phyloP scores from a whole-genome alignment of 2,329 filamentous ascomycete genomes.

The Fusarium scirpi region DNA sequence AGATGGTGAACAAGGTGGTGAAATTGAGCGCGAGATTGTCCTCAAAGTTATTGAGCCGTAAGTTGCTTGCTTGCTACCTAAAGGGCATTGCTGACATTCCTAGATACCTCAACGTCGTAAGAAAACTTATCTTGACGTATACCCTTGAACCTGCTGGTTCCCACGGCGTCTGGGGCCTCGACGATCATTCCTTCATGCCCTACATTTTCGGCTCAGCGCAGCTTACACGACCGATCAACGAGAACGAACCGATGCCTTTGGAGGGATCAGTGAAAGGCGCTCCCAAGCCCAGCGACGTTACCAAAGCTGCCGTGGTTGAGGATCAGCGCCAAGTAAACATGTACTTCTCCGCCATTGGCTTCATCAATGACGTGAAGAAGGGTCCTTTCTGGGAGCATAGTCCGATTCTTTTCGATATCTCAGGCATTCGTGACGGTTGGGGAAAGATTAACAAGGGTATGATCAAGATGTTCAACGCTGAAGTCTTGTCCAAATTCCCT shows the following conservation, averaged over 20 bases:
- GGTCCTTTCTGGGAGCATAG: conserved; percentile 98
- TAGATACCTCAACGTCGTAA: conserved; percentile 83
- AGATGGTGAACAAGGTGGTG: conserved; percentile 61
- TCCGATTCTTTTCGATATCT: conserved; percentile 93
- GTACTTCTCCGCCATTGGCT: conserved; percentile 96
- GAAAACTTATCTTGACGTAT: conserved; percentile 87
- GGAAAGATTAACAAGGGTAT: conserved; percentile 99
- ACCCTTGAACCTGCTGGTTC: conserved; percentile 95
- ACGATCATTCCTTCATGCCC: conserved; percentile 93
- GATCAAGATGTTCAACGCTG: conserved; percentile 99
- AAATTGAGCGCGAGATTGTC: conserved; percentile 83
- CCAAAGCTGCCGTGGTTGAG: conserved; percentile 72
- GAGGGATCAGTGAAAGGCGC: conserved; percentile 82
- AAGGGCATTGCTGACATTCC: background rate
- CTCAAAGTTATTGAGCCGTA: conserved; percentile 85
- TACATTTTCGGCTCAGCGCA: conserved; percentile 98
- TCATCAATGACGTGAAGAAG: conserved; percentile 97
- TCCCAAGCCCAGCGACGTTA: conserved; percentile 78
- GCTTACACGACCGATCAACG: conserved; percentile 78
- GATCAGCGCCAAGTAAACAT: conserved; percentile 76
- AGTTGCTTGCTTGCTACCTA: conserved; percentile 51
- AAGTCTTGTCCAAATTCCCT: conserved; percentile 95
- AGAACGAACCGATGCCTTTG: conserved; percentile 72
- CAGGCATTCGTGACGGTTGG: conserved; percentile 92
- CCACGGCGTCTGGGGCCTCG: conserved; percentile 98